Evolutionary conservation across 495 filamentous ascomycete species (phyloP).

Genomic region (Aspergillus campestris): DNA sequence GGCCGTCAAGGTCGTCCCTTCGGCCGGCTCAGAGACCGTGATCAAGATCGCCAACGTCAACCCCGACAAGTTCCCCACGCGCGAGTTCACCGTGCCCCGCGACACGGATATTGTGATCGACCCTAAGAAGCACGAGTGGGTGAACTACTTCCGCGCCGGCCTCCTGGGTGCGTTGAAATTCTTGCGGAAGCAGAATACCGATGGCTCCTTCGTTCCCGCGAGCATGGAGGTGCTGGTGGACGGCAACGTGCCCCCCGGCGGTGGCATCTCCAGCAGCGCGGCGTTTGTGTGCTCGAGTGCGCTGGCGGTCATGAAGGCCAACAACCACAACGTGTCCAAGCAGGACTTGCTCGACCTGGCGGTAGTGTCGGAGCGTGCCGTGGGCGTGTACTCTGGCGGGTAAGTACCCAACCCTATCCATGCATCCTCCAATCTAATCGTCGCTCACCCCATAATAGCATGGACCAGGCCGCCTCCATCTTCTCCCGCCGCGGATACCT

Average conservation of each 20-base stretch:
- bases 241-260: constrained; percentile 84
- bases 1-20: constrained; percentile 59
- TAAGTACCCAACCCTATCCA: constrained; percentile 30
- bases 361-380: constrained; percentile 86
- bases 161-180: constrained; percentile 73
- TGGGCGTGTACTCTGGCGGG: constrained; percentile 95
- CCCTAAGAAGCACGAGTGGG: constrained; percentile 80
- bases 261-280: constrained; percentile 86
- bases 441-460: constrained; percentile 25
- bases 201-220: constrained; percentile 48
- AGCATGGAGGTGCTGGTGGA: constrained; percentile 87
- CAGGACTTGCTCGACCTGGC: constrained; percentile 82
- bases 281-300: constrained; percentile 90
- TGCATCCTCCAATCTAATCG: neutral
- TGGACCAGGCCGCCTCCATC: constrained; percentile 98
- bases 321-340: constrained; percentile 80
- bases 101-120: constrained; percentile 71
- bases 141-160: constrained; percentile 96
- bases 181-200: constrained; percentile 55
- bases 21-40: constrained; percentile 29
- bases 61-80: constrained; percentile 62
- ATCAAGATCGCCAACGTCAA: constrained; percentile 73
- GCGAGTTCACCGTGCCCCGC: constrained; percentile 64
- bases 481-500: constrained; percentile 80
- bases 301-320: constrained; percentile 78